Base-by-base conservation (phyloP, 2,329 filamentous ascomycete species). In the Fusarium albidum region DNA sequence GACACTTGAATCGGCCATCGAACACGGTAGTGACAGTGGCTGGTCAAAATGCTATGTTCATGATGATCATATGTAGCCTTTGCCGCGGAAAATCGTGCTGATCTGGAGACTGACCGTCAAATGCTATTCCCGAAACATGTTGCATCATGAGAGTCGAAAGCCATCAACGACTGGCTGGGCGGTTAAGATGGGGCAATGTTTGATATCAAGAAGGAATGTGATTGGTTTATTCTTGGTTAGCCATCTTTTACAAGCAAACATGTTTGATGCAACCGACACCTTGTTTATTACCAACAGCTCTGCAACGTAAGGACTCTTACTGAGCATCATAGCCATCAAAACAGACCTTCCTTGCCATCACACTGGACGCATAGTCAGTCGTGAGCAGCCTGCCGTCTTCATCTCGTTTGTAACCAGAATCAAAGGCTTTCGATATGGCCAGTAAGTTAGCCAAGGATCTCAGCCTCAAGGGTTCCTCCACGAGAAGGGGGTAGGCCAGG, bases 401-500 rank as follows among this genome's bases (percentile, higher is more conserved):
- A 21, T 21, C 21, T 21, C 31, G 4, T 12, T 31, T 31, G n/a
- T 11, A 32, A 9, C 4, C 5, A 21, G 21, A 21, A 21, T 21
- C 26, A 25, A 9, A 10, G 6, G 25, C 4, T 9, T 21, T 39
- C 15, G 40, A 9, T 9, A 56, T 63, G 57, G 46, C 46, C 15
- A 49, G 37, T 27, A 67, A 68, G 17, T 61, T 75, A 25, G 65
- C 73, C 17, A 70, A 66, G 33, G 71, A 74, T 32, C 56, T 76
- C 26, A 64, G 65, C 17, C 67, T 74, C 17, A 66, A 65, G 38
- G 66, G 68, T 9, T 62, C 61, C 38, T 59, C 68, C 21, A 71
- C 60, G 91, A 96, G 71, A 75, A 82, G 47, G 78, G 89, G 7
- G 88, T 91, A 2, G 90, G 86, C 3, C 79, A 83, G 21, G 91